These are phyloP conservation scores for Salpingoeca rosetta DNA, from an alignment of 78 protist genomes.

Conservation along the genomic window DNA sequence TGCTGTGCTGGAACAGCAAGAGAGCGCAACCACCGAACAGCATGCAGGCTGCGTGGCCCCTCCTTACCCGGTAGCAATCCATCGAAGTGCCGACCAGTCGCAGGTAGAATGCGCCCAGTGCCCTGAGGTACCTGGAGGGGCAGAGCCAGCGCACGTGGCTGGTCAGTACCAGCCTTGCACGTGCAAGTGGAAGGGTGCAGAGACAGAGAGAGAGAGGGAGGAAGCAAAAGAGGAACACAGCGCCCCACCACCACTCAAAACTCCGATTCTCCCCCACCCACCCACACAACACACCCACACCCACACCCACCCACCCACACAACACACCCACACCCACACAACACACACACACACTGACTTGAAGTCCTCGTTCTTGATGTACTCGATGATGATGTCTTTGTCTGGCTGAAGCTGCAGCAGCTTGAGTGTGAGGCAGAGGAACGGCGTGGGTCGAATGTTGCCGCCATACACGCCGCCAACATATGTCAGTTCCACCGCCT, in stretches of 20 bases:
- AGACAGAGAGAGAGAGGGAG: background rate
- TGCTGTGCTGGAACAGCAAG: background rate
- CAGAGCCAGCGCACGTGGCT: background rate
- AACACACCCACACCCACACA: too few relatives aligned
- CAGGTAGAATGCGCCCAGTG: slow-evolving; percentile 87
- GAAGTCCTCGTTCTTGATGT: slow-evolving; percentile 72
- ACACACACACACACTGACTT: slow-evolving; percentile 46
- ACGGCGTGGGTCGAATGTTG: slow-evolving; percentile 68
- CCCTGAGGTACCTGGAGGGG: slow-evolving; percentile 71
- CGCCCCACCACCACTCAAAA: too few relatives aligned
- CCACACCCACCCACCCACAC: too few relatives aligned
- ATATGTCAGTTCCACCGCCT: slow-evolving; percentile 70
- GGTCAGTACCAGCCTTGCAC: background rate
- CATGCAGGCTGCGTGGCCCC: background rate
- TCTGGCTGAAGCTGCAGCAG: slow-evolving; percentile 86
- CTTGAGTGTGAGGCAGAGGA: slow-evolving; percentile 80
- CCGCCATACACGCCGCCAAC: slow-evolving; percentile 89
- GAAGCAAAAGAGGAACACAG: background rate
- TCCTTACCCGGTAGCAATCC: slow-evolving; percentile 42
- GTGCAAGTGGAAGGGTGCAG: background rate
- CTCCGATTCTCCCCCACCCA: too few relatives aligned
- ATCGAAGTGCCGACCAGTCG: slow-evolving; percentile 63
- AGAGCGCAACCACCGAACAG: background rate
- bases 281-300: too few relatives aligned
- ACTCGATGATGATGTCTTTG: slow-evolving; percentile 76